Conservation (phyloP, 2,329 filamentous ascomycete species). For the Aspergillus quadricinctus region DNA sequence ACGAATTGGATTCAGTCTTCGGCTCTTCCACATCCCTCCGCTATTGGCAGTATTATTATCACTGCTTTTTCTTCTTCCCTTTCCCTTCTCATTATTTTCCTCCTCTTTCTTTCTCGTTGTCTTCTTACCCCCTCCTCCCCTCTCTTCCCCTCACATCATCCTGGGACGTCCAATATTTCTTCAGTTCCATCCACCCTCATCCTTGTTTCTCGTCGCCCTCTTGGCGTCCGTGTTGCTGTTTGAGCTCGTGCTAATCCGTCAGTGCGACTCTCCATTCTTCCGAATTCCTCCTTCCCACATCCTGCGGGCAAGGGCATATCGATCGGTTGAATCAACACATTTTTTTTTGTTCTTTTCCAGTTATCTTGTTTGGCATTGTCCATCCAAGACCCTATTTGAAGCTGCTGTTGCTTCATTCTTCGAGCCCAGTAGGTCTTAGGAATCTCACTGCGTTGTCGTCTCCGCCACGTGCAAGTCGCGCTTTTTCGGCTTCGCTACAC, state of each 20-base stretch:
- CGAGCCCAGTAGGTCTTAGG: background rate
- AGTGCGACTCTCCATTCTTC: slow-evolving; percentile 17
- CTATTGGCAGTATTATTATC: slow-evolving; percentile 17
- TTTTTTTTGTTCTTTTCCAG: slow-evolving; percentile 2
- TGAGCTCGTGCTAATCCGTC: slow-evolving; percentile 18
- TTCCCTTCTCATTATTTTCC: slow-evolving; percentile 13
- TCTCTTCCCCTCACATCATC: slow-evolving; percentile 17
- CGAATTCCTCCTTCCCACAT: slow-evolving; percentile 16
- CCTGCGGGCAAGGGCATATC: slow-evolving; percentile 16
- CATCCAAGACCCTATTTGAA: background rate
- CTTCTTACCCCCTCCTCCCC: slow-evolving; percentile 20
- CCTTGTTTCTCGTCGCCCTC: slow-evolving; percentile 11
- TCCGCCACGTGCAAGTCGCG: slow-evolving; percentile 27
- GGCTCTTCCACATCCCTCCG: slow-evolving; percentile 15
- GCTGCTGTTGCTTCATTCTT: background rate
- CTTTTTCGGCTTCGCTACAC: slow-evolving; percentile 13
- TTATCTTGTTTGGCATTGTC: background rate
- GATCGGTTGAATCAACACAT: slow-evolving; percentile 15
- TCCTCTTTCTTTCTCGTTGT: slow-evolving; percentile 14
- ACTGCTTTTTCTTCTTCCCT: slow-evolving; percentile 10
- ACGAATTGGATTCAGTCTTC: slow-evolving; percentile 7
- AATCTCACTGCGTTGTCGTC: slow-evolving; percentile 7
- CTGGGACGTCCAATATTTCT: slow-evolving; percentile 13
- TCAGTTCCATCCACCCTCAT: slow-evolving; percentile 13
- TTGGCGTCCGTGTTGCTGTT: slow-evolving; percentile 19